Conservation (phyloP, 1,139 yeast genomes). For the Taphrina confusa region DNA sequence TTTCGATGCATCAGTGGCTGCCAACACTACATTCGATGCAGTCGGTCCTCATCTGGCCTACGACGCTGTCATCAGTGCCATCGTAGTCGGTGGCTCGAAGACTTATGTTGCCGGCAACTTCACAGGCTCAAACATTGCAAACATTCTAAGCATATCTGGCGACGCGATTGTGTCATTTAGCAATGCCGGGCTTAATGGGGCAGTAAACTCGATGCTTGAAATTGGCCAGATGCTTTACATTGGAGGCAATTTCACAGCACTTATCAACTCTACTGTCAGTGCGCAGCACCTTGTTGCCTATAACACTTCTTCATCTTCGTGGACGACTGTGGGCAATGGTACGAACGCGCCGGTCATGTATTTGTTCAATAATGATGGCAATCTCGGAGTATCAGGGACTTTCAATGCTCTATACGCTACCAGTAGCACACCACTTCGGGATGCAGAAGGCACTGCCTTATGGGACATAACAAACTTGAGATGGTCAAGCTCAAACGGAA, state of each 20-base stretch:
- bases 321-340: conserved; percentile 44
- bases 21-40: conserved; percentile 65
- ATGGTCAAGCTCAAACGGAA: conserved; percentile 18
- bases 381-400: conserved; percentile 47
- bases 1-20: conserved; percentile 54
- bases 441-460: conserved; percentile 13
- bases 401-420: conserved; percentile 40
- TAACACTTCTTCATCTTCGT: conserved; percentile 42
- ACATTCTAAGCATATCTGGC: conserved; percentile 45
- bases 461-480: conserved; percentile 17
- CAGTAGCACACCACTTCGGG: not conserved
- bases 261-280: conserved; percentile 44
- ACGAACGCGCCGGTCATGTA: conserved; percentile 43
- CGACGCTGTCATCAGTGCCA: conserved; percentile 51
- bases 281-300: conserved; percentile 43
- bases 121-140: conserved; percentile 31
- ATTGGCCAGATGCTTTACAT: conserved; percentile 46
- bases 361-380: conserved; percentile 45
- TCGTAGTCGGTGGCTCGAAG: conserved; percentile 34
- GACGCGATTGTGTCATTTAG: conserved; percentile 41
- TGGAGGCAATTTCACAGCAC: conserved; percentile 49
- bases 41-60: conserved; percentile 55
- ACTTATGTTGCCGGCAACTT: conserved; percentile 40
- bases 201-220: conserved; percentile 44
- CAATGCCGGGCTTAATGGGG: conserved; percentile 51